Percentiles rank a stretch among this genome's conserved stretches.
These are phyloP conservation scores for Taiozyma sp. DNA, from an alignment of 1,139 yeast genomes.

Conservation along the genomic window DNA sequence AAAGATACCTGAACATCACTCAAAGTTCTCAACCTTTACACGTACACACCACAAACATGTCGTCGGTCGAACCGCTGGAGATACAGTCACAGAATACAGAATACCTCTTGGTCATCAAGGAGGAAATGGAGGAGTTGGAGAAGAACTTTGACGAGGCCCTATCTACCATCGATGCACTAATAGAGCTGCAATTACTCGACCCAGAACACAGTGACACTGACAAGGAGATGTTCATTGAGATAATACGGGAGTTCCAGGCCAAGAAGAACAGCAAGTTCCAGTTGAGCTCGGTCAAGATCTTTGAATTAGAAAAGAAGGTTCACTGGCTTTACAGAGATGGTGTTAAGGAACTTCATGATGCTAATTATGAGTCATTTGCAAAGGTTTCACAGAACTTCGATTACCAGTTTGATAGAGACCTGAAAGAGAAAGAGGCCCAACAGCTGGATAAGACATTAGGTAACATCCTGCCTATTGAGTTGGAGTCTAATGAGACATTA, in stretches of 20 bases:
- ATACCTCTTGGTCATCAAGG: conserved; percentile 5
- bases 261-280: not conserved
- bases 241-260: conserved; percentile 1
- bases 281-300: conserved; percentile 6
- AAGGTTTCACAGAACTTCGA: conserved; percentile 15
- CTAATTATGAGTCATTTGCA: conserved; percentile 8
- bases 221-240: conserved; percentile 2
- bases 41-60: not conserved
- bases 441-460: conserved; percentile 12
- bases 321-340: conserved; percentile 8
- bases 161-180: conserved; percentile 9
- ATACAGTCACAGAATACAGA: conserved; percentile 4
- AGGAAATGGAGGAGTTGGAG: conserved; percentile 14
- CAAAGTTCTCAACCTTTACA: no score
- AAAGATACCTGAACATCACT: no score
- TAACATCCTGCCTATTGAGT: conserved; percentile 10
- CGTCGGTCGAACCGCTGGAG: conserved; percentile 1
- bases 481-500: conserved; percentile 9
- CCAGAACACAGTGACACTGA: conserved; percentile 6
- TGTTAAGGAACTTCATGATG: conserved; percentile 4
- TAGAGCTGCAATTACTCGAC: conserved; percentile 13
- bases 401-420: conserved; percentile 13
- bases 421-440: conserved; percentile 9
- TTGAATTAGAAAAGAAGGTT: conserved; percentile 13
- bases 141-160: conserved; percentile 7